phyloP scores from a whole-genome alignment of 169 alveolate species.

The Plasmodium malariae region DNA sequence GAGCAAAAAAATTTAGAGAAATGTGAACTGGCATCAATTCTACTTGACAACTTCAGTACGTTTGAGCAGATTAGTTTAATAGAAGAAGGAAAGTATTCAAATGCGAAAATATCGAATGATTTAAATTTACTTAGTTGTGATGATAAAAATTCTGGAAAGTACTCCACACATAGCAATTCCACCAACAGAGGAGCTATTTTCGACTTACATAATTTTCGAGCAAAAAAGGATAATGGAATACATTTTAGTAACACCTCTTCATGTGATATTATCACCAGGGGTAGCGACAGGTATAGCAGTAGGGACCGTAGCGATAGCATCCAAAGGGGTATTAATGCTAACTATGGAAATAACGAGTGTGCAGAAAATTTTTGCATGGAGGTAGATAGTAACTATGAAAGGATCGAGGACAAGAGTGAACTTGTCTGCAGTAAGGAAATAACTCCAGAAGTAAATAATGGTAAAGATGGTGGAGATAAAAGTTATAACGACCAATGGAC shows the following conservation, averaged over 20 bases:
- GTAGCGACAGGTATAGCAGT: too few species aligned
- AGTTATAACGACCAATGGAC: neutral
- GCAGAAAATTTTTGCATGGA: too few species aligned
- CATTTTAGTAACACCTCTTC: too few species aligned
- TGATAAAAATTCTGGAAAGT: neutral
- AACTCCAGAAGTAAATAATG: neutral
- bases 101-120: neutral
- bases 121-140: slow-evolving; percentile 1
- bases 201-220: neutral
- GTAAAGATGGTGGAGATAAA: neutral
- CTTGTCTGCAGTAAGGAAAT: neutral
- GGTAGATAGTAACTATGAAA: neutral
- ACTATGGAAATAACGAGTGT: too few species aligned
- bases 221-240: too few species aligned
- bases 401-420: neutral
- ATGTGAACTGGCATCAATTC: slow-evolving; percentile 62
- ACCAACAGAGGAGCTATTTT: neutral
- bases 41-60: slow-evolving; percentile 43
- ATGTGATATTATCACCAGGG: too few species aligned
- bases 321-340: too few species aligned
- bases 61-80: slow-evolving; percentile 12
- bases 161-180: neutral
- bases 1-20: slow-evolving; percentile 24
- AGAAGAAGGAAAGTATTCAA: neutral
- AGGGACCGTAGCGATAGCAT: too few species aligned